Conservation (phyloP, 805 yeast species). For the Wickerhamomyces alni region DNA sequence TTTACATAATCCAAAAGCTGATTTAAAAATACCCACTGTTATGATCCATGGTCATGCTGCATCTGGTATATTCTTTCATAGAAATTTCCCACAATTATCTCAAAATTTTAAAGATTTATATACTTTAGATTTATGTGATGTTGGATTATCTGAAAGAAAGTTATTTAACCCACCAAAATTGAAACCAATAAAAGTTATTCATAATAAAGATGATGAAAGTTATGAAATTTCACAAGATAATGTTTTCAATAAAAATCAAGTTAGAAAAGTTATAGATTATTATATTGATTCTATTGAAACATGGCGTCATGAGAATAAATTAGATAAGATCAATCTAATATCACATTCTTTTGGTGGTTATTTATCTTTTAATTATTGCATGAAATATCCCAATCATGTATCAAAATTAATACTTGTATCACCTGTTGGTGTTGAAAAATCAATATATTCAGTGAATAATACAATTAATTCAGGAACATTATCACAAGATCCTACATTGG, state of each 20-base stretch:
- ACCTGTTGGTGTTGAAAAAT: conserved; percentile 77
- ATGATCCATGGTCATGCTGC: conserved; percentile 94
- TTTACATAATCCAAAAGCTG: conserved; percentile 19
- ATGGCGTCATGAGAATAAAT: conserved; percentile 49
- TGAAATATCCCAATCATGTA: conserved; percentile 50
- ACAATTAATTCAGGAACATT: conserved; percentile 6
- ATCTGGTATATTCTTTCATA: conserved; percentile 73
- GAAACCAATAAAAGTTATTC: neutral
- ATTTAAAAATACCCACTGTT: conserved; percentile 33
- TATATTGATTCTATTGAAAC: conserved; percentile 54
- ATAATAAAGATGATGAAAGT: conserved; percentile 5
- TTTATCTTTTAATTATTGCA: conserved; percentile 57
- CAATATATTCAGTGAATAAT: conserved; percentile 49
- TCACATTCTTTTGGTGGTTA: conserved; percentile 84
- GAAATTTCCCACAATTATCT: conserved; percentile 54
- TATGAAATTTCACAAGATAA: conserved; percentile 15
- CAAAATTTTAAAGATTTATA: conserved; percentile 48
- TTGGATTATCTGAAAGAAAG: conserved; percentile 50
- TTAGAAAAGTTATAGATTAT: conserved; percentile 42
- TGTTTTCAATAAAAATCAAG: conserved; percentile 13
- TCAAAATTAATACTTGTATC: conserved; percentile 54
- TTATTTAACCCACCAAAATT: conserved; percentile 7
- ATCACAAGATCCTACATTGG: conserved; percentile 17
- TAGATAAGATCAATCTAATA: conserved; percentile 52
- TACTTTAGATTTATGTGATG: conserved; percentile 67